These are phyloP conservation scores for Papiliotrema terrestris DNA, from an alignment of 1,284 basidiomycete species.

Conservation along the genomic window DNA sequence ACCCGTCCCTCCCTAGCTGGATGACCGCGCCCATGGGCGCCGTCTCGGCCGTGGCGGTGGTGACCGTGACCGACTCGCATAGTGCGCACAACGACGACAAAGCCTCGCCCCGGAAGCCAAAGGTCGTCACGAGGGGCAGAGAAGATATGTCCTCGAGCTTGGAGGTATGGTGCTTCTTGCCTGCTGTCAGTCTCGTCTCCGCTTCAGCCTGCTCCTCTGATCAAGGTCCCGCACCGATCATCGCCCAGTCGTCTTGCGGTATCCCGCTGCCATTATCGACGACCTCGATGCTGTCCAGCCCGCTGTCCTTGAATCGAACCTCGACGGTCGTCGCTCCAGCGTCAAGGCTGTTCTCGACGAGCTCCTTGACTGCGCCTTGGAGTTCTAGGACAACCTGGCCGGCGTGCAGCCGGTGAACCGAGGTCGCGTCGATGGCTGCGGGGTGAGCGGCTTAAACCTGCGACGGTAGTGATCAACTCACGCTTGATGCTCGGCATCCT, in stretches of 20 bases:
- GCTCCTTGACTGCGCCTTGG: conserved; percentile 90
- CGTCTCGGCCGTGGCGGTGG: conserved; percentile 67
- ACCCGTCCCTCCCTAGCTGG: conserved; percentile 65
- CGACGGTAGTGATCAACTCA: neutral
- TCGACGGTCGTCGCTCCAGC: conserved; percentile 86
- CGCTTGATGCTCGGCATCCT: neutral
- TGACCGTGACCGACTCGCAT: conserved; percentile 64
- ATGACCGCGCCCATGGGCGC: conserved; percentile 76
- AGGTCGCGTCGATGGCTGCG: conserved; percentile 65
- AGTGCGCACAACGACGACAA: conserved; percentile 88
- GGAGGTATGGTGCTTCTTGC: conserved; percentile 89
- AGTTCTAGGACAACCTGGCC: conserved; percentile 94
- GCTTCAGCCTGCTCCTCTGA: neutral
- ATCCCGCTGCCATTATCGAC: conserved; percentile 92
- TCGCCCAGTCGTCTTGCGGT: conserved; percentile 67
- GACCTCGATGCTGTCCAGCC: conserved; percentile 81
- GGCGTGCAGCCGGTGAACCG: conserved; percentile 81
- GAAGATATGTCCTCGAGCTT: conserved; percentile 78
- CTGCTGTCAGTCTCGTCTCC: conserved; percentile 48
- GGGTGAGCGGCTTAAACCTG: neutral
- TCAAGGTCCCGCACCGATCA: conserved; percentile 58
- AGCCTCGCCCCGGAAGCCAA: conserved; percentile 96
- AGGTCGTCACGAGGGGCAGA: conserved; percentile 71
- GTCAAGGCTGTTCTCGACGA: conserved; percentile 94
- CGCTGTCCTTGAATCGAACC: conserved; percentile 85